These are phyloP conservation scores for Colletotrichum cordylinicola DNA, from an alignment of 2,329 filamentous ascomycete species.

Conservation along the genomic window DNA sequence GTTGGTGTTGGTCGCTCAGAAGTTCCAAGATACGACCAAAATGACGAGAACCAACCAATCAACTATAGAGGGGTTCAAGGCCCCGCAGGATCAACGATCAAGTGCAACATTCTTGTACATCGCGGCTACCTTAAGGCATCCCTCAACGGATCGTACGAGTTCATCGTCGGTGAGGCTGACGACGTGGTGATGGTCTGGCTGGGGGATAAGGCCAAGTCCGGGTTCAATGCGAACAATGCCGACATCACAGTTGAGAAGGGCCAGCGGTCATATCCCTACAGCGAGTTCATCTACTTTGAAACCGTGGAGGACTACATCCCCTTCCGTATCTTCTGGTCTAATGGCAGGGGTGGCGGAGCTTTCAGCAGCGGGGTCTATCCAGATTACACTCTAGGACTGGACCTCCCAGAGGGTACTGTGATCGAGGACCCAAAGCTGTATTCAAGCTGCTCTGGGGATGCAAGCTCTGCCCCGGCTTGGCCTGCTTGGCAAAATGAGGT, in stretches of 20 bases:
- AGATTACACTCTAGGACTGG: background rate
- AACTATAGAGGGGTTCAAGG: background rate
- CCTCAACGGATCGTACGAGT: background rate
- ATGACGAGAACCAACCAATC: background rate
- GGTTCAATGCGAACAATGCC: background rate
- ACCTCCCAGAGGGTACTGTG: background rate
- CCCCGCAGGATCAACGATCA: background rate
- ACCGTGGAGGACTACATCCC: background rate
- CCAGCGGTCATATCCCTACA: background rate
- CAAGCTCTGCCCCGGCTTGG: background rate
- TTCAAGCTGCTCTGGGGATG: background rate
- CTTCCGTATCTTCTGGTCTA: conserved; percentile 4
- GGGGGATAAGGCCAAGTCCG: background rate
- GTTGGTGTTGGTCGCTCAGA: background rate
- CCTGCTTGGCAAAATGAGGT: background rate
- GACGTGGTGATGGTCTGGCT: conserved; percentile 3
- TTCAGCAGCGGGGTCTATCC: background rate
- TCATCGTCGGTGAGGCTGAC: background rate
- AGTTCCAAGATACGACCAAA: background rate
- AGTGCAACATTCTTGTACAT: background rate
- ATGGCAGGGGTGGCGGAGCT: background rate
- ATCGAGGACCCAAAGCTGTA: background rate
- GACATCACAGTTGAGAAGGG: background rate
- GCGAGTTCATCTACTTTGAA: background rate
- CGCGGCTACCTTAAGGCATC: conserved; percentile 1